Percentiles rank a stretch among this genome's conserved stretches.
Evolutionary conservation across 805 yeast species (phyloP).

Genomic region (Cyberlindnera amylophila): DNA sequence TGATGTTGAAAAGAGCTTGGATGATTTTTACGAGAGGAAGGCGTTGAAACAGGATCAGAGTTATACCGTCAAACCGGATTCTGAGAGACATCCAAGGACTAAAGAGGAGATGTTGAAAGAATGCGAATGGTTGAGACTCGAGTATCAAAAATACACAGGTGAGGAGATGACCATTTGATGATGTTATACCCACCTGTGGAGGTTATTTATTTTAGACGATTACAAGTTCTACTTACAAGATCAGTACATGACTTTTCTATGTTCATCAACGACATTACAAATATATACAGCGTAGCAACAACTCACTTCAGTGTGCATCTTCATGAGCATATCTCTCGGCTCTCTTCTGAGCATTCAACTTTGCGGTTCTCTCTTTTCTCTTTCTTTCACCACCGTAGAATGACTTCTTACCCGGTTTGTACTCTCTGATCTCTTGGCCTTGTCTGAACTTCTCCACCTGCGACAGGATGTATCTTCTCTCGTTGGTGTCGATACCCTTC

Average conservation of each 20-base stretch:
- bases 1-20: slow-evolving; percentile 35
- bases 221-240: no score
- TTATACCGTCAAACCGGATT: slow-evolving; percentile 41
- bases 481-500: slow-evolving; percentile 69
- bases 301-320: slow-evolving; percentile 19
- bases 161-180: neutral
- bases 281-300: slow-evolving; percentile 10
- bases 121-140: slow-evolving; percentile 49
- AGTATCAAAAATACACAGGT: slow-evolving; percentile 26
- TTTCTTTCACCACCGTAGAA: slow-evolving; percentile 85
- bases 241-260: no score
- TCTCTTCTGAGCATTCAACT: slow-evolving; percentile 42
- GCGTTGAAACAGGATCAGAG: slow-evolving; percentile 23
- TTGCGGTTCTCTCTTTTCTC: slow-evolving; percentile 61
- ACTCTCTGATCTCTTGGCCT: slow-evolving; percentile 51
- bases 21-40: slow-evolving; percentile 31
- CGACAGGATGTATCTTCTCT: slow-evolving; percentile 67
- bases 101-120: slow-evolving; percentile 68
- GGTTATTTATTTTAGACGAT: no score
- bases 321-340: slow-evolving; percentile 28
- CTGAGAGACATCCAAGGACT: slow-evolving; percentile 53
- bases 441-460: slow-evolving; percentile 69
- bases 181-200: no score
- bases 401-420: slow-evolving; percentile 66
- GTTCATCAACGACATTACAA: slow-evolving; percentile 11